Base-by-base conservation (phyloP, 495 filamentous ascomycete genomes). In the Staphylotrichum tortipilum region DNA sequence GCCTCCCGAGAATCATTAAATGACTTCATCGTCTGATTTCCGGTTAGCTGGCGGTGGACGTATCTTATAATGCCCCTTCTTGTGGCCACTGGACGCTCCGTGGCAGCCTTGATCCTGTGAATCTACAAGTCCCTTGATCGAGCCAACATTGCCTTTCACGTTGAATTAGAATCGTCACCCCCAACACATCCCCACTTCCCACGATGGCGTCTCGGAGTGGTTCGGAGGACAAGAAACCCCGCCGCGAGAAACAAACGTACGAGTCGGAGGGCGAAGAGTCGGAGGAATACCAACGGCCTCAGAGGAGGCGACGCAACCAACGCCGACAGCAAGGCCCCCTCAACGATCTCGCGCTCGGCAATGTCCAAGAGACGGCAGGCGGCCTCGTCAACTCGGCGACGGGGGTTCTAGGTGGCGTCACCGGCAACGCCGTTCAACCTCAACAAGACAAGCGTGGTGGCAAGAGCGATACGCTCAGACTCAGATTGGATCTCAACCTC, bases 401-500 rank as follows among this genome's bases (percentile, higher is more conserved):
- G 7, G 70, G 73, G 28, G 70, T 73, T 12, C 69, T 81, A 0
- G 80, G 82, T 26, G 79, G 81, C 38, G 71, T 82, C 30, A 72
- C 79, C 19, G 79, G 79, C 43, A 45, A 35, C 41, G 71, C 62
- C 38, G 58, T 64, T 34, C 36, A 64, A 2, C 48, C n/a, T n/a
- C n/a, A 68, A 17, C 50, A 66, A 1, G 76, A 77, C 9, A 78
- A 79, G 17, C n/a, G n/a, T n/a, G n/a, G n/a, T n/a, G 75, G 78
- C 51, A 73, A 70, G 61, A 67, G 60, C 48, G 82, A 90, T 60
- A 84, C 89, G 58, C 62, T 95, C 47, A 68, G 82, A 49, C 61
- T 95, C 60, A 71, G 89, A 45, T 67, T 95, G 48, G 88, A 94
- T 61, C 66, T 94, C 41, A 94, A 94, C 64, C 69, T 95, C 44